Evolutionary conservation across 2,329 filamentous ascomycete genomes (phyloP), one percentile per base, ranked within the genome.

Genomic region (Beauveria brongniartii): DNA sequence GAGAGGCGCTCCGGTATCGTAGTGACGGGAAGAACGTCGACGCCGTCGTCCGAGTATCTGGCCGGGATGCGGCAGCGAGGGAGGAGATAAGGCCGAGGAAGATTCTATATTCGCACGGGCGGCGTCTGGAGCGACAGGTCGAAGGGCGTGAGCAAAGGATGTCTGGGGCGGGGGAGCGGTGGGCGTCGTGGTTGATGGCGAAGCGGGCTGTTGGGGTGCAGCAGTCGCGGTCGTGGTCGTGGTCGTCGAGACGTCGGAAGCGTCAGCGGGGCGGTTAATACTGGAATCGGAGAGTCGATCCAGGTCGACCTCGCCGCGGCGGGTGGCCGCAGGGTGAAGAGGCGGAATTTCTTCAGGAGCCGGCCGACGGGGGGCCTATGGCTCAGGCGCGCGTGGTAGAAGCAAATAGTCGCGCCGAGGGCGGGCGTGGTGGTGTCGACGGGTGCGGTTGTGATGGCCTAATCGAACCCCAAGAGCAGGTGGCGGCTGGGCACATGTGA

Each of bases 21-120:
- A 73, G 65, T 74, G 72, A 65, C 72, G 71, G 62, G 72, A 72
- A 64, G 71, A 72, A 64, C 71, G 74, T 71, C 82, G 81, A 70
- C 76, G 80, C 70, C 84, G 80, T 71, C 83, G 78, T 71, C 84
- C 82, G 67, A 85, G 74, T 64, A 82, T 72, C 70, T 73, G 73
- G 63, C 68, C 67, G 53, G 70, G 68, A 64, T 63, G 63, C 63
- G 66, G 63, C 59, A 67, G 63, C 59, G 64, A 62, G 63, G 65
- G 63, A 63, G 62, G 64, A 61, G 64, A 59, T 63, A 61, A 63
- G 68, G 66, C 68, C 68, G 64, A 63, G 65, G 73, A 73, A 71
- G 71, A 72, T 69, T 68, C 72, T 76, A 76, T 77, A 67, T 76
- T 77, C 72, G 70, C 70, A 69, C 69, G 66, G 67, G 69, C 65